Conservation (phyloP, 2,329 filamentous ascomycete species). For the Xylaria multiplex region DNA sequence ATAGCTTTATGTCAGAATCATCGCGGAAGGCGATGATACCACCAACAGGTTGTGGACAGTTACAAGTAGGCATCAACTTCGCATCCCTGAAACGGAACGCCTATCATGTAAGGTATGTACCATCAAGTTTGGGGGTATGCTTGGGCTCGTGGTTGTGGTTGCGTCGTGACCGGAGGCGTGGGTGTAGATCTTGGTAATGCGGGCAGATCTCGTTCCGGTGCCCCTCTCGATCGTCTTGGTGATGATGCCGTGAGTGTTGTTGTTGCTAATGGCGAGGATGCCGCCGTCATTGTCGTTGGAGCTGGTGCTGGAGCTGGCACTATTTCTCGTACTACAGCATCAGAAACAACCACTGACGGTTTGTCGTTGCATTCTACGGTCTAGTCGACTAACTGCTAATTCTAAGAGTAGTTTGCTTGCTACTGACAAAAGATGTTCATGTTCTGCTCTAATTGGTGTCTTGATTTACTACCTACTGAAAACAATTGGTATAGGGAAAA, state of each 20-base stretch:
- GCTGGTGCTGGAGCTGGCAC: constrained; percentile 1
- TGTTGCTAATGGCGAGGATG: background rate
- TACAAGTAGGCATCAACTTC: too few species aligned
- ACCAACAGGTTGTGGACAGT: too few species aligned
- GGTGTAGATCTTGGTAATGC: background rate
- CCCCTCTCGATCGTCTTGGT: background rate
- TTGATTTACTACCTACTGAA: too few species aligned
- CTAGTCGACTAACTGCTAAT: background rate
- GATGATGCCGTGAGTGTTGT: background rate
- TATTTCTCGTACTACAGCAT: background rate
- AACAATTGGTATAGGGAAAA: too few species aligned
- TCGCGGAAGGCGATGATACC: too few species aligned
- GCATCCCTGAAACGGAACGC: too few species aligned
- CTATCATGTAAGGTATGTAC: constrained; percentile 26
- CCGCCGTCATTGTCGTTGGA: background rate
- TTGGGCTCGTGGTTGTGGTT: constrained; percentile 18
- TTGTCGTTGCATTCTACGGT: constrained; percentile 18
- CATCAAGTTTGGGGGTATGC: constrained; percentile 33
- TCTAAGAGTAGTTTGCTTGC: too few species aligned
- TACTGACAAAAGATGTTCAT: too few species aligned
- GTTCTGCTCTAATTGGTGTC: too few species aligned
- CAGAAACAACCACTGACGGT: background rate
- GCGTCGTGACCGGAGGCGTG: background rate
- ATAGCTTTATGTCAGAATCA: too few species aligned
- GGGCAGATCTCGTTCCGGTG: background rate